Base-by-base conservation (phyloP, 768 basidiomycete genomes). In the Naganishia kalamii region DNA sequence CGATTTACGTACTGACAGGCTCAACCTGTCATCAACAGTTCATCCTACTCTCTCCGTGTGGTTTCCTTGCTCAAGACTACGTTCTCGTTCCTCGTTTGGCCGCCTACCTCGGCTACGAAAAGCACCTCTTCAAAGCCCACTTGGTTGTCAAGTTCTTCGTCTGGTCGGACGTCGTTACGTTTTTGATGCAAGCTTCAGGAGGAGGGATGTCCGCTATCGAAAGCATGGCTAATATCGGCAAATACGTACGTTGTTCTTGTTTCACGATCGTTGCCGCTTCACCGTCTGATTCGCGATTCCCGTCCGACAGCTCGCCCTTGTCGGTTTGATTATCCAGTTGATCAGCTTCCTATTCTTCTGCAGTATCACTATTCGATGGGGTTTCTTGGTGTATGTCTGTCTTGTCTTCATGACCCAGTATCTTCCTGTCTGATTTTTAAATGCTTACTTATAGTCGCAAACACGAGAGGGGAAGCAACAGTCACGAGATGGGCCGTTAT, bases 131-230 rank as follows among this genome's bases (percentile, higher is more conserved):
- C 17, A 74, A 70, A 47, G 67, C 73, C 10, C 69, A 59, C n/a
- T 51, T 64, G 32, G 65, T 77, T 29, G 70, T 67, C n/a, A 71
- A 71, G 67, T 69, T 69, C 19, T 78, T 78, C 61, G 70, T 78
- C 60, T 64, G 72, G n/a, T 74, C 74, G 8, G 77, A 78, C 68
- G 68, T 78, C 60, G 57, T 69, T 57, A 78, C 77, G 0, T 78
- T 78, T 67, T 50, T 76, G n/a, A 70, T 76, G 19, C 77, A 78
- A 65, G 77, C 73, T 60, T 70, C 72, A 1, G 77, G 77, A 6
- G 77, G 77, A 62, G 74, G 75, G 27, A 66, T 77, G n/a, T 57
- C 54, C 27, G 73, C 70, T 30, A 68, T 70, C 15, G 64, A 72
- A 15, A 43, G 63, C 11, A 63, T 51, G 21, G 70, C 70, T 13